Evolutionary conservation across 495 filamentous ascomycete genomes (phyloP), one percentile per base, ranked within the genome.

Genomic region (Halenospora varia): DNA sequence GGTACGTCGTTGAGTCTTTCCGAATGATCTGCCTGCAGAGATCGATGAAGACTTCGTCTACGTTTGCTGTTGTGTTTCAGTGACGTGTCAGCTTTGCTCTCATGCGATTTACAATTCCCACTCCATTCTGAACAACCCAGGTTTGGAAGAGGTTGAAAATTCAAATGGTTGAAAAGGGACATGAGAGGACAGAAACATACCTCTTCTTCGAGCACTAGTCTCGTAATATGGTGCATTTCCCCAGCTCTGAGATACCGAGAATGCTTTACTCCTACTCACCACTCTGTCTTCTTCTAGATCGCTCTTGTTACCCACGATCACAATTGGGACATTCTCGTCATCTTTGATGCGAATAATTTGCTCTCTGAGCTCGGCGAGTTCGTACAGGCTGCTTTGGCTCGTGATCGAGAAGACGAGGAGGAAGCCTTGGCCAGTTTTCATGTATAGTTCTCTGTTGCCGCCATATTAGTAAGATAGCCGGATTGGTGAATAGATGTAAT

Each of bases 281-380:
- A 82, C 82, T 29, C 94, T 86, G 66, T 96, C 89, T 66, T 96
- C 92, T 72, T 96, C 91, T 11, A 98, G 83, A 66, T 98, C 94
- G 25, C 88, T 90, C 71, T 98, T 98, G 77, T 98, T 98, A 61
- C 94, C 94, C 26, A 97, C 93, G 46, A 98, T 92, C 23, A 98
- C 94, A 55, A 98, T 86, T 24, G 94, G 94, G 9, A 97, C 85
- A 48, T 84, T 86, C 56, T 89, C 86, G 70, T 96, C 90, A 68
- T 96, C 92, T 75, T 97, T 98, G 71, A 97, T 96, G 54, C 91
- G 90, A 56, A 95, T 87, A 65, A 98, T 97, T 73, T 97, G 92
- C 66, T 97, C 94, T 48, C 92, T 88, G 49, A 98, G 81, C 65
- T 91, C 89, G 60, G 83, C 79, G 19, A 98, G 85, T 68, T 98